Evolutionary conservation across 164 flowering plant genomes (phyloP), one percentile per base, ranked within the genome.

Genomic region (Malania oleifera): DNA sequence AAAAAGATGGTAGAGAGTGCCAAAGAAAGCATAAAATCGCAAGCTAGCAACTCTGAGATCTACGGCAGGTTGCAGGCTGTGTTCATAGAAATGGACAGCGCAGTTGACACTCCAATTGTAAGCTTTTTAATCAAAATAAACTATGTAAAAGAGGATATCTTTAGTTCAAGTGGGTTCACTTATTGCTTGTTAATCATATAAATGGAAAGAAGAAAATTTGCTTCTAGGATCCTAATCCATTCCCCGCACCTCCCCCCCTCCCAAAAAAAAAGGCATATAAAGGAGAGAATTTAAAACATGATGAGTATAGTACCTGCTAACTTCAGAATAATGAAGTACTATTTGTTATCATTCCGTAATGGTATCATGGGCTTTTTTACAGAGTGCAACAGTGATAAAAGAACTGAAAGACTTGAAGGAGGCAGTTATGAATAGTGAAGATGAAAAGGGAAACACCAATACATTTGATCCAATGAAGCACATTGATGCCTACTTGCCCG

Each of bases 1-100:
- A 75, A 48, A 70, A 75, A 75, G 59, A 77, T 77, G 82, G 74
- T 77, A n/a, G 60, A 74, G 43, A 65, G 69, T 60, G 83, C 79
- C n/a, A 79, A 75, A 60, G 83, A 82, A 60, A 57, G 82, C 74
- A 79, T 77, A 15, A 66, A 67, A 43, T 54, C 60, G 48, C 65
- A 75, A 27, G 86, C 70, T 18, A 76, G 66, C 64, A 63, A 73
- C 54, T 68, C 77, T 18, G 83, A 81, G 61, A 76, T 81, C 7
- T 81, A 76, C 50, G 75, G 78, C 34, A 67, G 72, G 35, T 79
- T 81, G 83, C 78, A 76, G 57, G 70, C 52, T 23, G 78, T 68
- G 26, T 71, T 76, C 61, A 60, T 74, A 28, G 71, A 77, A 58
- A 65, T 74, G 61, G 80, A 74, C 17, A 34, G 34, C 44, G n/a